Base-by-base conservation (phyloP, 2,329 filamentous ascomycete species). In the Pseudocercospora pini-densiflorae region DNA sequence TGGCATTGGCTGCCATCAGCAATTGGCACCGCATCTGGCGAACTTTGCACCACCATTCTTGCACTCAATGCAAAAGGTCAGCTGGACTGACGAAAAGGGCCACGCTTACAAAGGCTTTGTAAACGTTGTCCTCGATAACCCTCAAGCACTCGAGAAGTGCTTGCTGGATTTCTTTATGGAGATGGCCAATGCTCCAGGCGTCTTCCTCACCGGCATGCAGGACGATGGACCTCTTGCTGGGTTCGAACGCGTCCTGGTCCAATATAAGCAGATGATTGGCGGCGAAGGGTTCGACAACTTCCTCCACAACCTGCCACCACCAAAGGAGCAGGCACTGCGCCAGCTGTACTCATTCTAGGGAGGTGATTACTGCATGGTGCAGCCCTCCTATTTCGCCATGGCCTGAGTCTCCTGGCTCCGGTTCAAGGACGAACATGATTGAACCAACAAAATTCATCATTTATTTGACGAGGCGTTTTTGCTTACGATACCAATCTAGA, bases 21-120 rank as follows among this genome's bases (percentile, higher is more conserved):
- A 89, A 61, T 83, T 99, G 63, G 92, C 93, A 0, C 90, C 93
- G 1, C 90, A 92, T 68, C 86, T 99, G 45, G 85, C 87, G 19
- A 90, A 87, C 33, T 97, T 96, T 77, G 93, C 94, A 0, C 88
- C 90, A 40, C 88, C 91, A 40, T 98, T 97, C 82, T 81, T 99
- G 62, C 85, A 84, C 60, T 88, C 90, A 2, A 96, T 99, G 87
- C 87, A 88, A 67, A 91, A 93, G 69, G 90, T 98, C 33, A 90
- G 93, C 61, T 90, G 92, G 75, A 94, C 93, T 2, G 92, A 97
- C 67, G 95, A 99, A 80, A 99, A 99, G 81, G 93, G 92, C 0
- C 94, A 94, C 27, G 94, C 95, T 0, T 92, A 98, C 78, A 89
- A 92, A 74, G 95, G 95, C 0, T 97, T 99, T 81, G 92, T 92